phyloP scores from a whole-genome alignment of 2,329 filamentous ascomycete genomes.

The Colletotrichum sp. region DNA sequence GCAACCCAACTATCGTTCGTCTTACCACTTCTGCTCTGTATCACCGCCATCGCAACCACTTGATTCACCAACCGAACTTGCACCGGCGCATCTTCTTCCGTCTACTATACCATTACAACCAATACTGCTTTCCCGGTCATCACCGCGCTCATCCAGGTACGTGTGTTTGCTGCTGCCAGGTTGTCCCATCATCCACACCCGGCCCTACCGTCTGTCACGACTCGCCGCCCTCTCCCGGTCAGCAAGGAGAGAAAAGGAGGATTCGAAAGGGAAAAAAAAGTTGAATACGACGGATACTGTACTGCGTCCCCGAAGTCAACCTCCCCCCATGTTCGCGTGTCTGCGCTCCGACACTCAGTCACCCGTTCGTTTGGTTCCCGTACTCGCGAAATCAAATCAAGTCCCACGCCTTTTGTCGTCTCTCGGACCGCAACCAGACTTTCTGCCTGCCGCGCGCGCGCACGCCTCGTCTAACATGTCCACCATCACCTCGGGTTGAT shows the following conservation, averaged over 20 bases:
- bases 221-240: background rate
- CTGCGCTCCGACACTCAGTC: constrained; percentile 2
- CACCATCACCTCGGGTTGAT: background rate
- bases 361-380: constrained; percentile 1
- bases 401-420: background rate
- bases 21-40: background rate
- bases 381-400: background rate
- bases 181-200: background rate
- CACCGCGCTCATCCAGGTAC: background rate
- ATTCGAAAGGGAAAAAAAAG: background rate
- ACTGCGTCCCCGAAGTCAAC: constrained; percentile 10
- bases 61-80: background rate
- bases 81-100: background rate
- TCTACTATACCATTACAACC: background rate
- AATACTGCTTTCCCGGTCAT: background rate
- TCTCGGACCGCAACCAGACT: constrained; percentile 6
- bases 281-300: constrained; percentile 1
- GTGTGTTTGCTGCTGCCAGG: background rate
- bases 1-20: background rate
- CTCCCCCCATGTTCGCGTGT: constrained; percentile 12
- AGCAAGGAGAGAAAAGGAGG: background rate
- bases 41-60: background rate
- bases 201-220: background rate
- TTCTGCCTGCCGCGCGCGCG: background rate
- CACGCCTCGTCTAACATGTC: background rate